Evolutionary conservation across 371 early-diverging fungal species (phyloP).

Genomic region (Dichotomocladium elegans): DNA sequence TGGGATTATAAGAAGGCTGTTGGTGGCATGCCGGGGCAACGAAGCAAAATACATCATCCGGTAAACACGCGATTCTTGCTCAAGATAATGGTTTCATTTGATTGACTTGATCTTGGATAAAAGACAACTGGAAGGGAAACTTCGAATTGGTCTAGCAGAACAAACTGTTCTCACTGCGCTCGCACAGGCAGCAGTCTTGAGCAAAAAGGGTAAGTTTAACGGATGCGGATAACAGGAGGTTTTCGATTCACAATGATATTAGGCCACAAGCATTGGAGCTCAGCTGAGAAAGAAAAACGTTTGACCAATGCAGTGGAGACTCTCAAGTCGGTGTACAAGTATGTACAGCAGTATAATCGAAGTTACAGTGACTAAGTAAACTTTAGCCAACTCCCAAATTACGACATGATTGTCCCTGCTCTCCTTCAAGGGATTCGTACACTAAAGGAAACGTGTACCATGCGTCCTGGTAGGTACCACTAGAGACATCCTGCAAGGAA

Average conservation of each 20-base stretch:
- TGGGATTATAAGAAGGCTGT: constrained; percentile 76
- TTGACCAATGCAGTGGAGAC: constrained; percentile 70
- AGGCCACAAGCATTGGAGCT: too few species aligned
- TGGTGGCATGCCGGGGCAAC: constrained; percentile 79
- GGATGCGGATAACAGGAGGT: too few species aligned
- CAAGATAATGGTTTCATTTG: neutral
- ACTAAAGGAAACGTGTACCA: constrained; percentile 69
- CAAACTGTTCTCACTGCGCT: constrained; percentile 89
- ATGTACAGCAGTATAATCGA: too few species aligned
- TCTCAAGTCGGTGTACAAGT: constrained; percentile 91
- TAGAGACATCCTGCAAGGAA: too few species aligned
- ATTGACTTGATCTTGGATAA: neutral
- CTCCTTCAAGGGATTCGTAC: constrained; percentile 83
- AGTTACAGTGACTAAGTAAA: too few species aligned
- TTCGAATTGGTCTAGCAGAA: constrained; percentile 97
- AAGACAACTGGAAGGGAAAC: constrained; percentile 92
- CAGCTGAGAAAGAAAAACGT: constrained; percentile 48
- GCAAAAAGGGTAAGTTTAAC: constrained; percentile 43
- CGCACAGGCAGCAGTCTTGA: constrained; percentile 74
- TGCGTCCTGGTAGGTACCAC: constrained; percentile 74
- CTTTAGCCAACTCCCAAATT: constrained; percentile 80
- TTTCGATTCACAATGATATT: too few species aligned
- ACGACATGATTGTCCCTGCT: constrained; percentile 84
- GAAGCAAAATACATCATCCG: constrained; percentile 95
- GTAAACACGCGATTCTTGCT: too few species aligned